Evolutionary conservation across 2,329 filamentous ascomycete genomes (phyloP).

Genomic region (Diaporthe sp.): DNA sequence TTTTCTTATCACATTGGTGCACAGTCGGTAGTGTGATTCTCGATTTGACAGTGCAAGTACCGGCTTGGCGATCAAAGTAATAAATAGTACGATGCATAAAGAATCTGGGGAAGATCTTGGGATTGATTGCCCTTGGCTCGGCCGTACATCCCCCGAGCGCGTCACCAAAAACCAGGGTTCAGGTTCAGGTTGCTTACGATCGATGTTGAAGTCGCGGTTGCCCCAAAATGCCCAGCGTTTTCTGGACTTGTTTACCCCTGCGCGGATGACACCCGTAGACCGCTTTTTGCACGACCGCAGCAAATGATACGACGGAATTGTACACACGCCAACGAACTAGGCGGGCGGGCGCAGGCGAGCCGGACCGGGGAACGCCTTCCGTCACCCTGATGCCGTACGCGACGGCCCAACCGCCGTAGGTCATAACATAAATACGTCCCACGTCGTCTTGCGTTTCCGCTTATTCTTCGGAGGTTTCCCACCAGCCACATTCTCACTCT

Average conservation of each 20-base stretch:
- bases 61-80: neutral
- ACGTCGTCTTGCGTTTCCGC: neutral
- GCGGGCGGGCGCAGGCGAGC: slow-evolving; percentile 1
- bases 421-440: neutral
- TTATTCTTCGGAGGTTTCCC: neutral
- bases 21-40: neutral
- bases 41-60: neutral
- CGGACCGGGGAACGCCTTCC: slow-evolving; percentile 1
- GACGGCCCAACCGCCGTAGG: too few relatives aligned
- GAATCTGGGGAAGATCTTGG: neutral
- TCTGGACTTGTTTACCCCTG: neutral
- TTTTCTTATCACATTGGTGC: neutral
- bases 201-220: neutral
- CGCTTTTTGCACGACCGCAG: slow-evolving; percentile 7
- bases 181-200: neutral
- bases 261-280: slow-evolving; percentile 15
- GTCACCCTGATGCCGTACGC: neutral
- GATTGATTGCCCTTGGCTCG: neutral
- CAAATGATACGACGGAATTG: slow-evolving; percentile 1
- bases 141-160: slow-evolving; percentile 17
- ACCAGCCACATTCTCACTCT: neutral
- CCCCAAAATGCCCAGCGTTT: neutral
- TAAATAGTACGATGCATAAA: neutral
- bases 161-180: neutral
- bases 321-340: neutral